phyloP scores from a whole-genome alignment of 1,284 basidiomycete species.

The Lignosus rhinocerotis region DNA sequence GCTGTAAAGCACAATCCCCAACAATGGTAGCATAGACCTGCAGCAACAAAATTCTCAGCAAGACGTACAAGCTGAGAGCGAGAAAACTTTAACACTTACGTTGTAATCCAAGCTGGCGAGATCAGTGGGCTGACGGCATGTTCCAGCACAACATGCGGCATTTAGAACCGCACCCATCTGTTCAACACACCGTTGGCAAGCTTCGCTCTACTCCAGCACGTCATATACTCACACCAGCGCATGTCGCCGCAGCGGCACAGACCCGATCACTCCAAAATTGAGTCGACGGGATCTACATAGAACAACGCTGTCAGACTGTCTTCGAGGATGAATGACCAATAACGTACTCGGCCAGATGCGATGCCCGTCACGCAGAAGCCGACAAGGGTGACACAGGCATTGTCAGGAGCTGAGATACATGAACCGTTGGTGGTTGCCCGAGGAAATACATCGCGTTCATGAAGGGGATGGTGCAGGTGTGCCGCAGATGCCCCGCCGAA shows the following conservation, averaged over 20 bases:
- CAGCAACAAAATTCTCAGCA: neutral
- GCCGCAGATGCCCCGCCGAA: neutral
- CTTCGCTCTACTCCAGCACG: neutral
- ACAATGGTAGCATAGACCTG: slow-evolving; percentile 7
- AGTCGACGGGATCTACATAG: neutral
- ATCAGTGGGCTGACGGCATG: slow-evolving; percentile 4
- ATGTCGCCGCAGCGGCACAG: slow-evolving; percentile 4
- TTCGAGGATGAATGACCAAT: too few relatives aligned
- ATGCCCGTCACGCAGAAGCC: slow-evolving; percentile 5
- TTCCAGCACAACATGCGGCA: slow-evolving; percentile 10
- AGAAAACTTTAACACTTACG: too few relatives aligned
- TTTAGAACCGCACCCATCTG: slow-evolving; percentile 9
- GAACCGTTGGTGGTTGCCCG: slow-evolving; percentile 2
- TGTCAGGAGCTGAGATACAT: slow-evolving; percentile 10
- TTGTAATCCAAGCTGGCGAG: slow-evolving; percentile 7
- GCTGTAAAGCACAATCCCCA: slow-evolving; percentile 2
- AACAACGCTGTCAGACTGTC: too few relatives aligned
- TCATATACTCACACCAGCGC: slow-evolving; percentile 4
- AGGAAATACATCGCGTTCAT: neutral
- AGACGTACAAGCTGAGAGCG: too few relatives aligned
- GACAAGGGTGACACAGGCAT: slow-evolving; percentile 5
- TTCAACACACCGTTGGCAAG: neutral
- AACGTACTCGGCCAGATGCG: neutral
- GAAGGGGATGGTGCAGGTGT: neutral
- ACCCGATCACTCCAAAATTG: slow-evolving; percentile 6